Evolutionary conservation across 2,329 filamentous ascomycete species (phyloP), one percentile per base, ranked within the genome.

Genomic region (Curvularia sp.): DNA sequence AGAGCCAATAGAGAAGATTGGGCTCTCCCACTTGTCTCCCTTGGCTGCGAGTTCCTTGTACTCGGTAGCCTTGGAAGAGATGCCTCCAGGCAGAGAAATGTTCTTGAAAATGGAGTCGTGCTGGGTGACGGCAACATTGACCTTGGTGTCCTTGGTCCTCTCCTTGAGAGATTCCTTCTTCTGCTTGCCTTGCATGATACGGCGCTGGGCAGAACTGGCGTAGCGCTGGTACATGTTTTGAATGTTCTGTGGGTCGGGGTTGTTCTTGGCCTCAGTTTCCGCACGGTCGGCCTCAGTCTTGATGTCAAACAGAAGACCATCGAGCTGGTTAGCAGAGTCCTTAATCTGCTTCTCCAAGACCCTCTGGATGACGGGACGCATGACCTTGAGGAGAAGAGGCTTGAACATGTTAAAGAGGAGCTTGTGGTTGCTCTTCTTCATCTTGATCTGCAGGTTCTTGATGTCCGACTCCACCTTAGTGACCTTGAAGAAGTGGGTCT

Each of bases 381-480:
- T 86, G 27, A 93, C 87, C 80, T 89, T 92, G 74, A 97, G 84
- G 65, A 96, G 83, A 25, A 98, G 75, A 4, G 93, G 92, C 84
- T 97, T 97, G 83, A 94, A 89, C 36, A 97, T 75, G 53, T 81
- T 82, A 78, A 98, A 97, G 21, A 98, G 84, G 12, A 95, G 73
- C 86, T 97, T 99, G 85, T 98, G 93, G 77, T 89, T 96, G 51
- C 93, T 97, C 83, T 97, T 87, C 84, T 93, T 93, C 65, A 99
- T 78, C 82, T 96, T 97, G 80, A 99, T 88, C 68, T 90, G 86
- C 57, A 97, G 84, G 72, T 93, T 76, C 80, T 91, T 90, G 67
- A 97, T 86, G 69, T 92, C 88, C 19, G 96, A 91, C 39, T 90
- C 84, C 3, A 97, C 90, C 77, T 90, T 93, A 73, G 96, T 92